Conservation (phyloP, 164 flowering plant genomes). For the Berberis thunbergii region DNA sequence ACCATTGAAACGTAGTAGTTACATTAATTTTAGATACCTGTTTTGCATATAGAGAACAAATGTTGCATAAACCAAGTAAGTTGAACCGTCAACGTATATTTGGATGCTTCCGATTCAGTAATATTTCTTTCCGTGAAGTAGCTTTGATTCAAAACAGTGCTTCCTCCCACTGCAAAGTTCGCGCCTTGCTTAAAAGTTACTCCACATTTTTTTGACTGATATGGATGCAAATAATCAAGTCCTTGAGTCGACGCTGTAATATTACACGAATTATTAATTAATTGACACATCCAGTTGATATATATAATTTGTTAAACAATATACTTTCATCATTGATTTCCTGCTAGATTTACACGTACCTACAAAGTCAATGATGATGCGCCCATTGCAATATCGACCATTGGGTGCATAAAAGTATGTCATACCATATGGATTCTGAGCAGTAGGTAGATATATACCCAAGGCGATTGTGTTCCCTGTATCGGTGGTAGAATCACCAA, state of each 20-base stretch:
- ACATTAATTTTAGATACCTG: neutral
- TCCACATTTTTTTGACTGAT: slow-evolving; percentile 1
- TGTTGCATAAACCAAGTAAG: slow-evolving; percentile 24
- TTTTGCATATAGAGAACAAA: slow-evolving; percentile 13
- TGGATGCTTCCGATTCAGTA: neutral
- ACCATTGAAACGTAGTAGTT: no score
- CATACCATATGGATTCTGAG: slow-evolving; percentile 26
- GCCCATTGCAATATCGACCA: slow-evolving; percentile 5
- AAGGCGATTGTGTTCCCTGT: slow-evolving; percentile 21
- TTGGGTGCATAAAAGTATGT: slow-evolving; percentile 30
- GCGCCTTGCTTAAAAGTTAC: slow-evolving; percentile 22
- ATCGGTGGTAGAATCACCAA: slow-evolving; percentile 39
- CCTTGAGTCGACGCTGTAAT: slow-evolving; percentile 33
- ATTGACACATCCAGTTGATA: no score
- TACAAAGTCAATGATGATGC: no score
- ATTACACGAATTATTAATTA: neutral
- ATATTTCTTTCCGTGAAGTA: slow-evolving; percentile 21
- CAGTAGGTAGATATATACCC: neutral
- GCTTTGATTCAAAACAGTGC: slow-evolving; percentile 30
- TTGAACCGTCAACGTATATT: slow-evolving; percentile 20
- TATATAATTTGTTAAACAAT: no score
- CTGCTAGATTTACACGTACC: no score
- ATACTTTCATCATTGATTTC: no score
- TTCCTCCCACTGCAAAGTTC: slow-evolving; percentile 55
- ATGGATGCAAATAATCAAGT: slow-evolving; percentile 35